These are phyloP conservation scores for Pythium aquatile DNA, from an alignment of 352 stramenopile genomes.

Conservation along the genomic window DNA sequence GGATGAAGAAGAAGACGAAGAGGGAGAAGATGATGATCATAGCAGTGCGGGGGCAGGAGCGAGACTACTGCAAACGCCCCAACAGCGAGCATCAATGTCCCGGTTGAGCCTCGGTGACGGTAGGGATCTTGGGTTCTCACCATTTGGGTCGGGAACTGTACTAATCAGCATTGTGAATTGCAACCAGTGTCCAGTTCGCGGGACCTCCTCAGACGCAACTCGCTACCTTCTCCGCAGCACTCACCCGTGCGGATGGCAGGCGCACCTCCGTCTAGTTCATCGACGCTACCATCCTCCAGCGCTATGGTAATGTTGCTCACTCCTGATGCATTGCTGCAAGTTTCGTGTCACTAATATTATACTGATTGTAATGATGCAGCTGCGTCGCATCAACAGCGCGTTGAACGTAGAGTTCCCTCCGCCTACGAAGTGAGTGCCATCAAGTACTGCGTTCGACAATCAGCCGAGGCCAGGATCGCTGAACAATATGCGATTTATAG, in stretches of 20 bases:
- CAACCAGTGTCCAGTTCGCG: conserved; percentile 25
- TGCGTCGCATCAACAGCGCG: conserved; percentile 63
- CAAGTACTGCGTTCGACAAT: too few species aligned
- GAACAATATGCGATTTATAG: background rate
- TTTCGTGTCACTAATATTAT: background rate
- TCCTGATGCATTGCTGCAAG: too few species aligned
- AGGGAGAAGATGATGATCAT: conserved; percentile 17
- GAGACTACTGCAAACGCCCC: conserved; percentile 18
- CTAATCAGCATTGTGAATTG: background rate
- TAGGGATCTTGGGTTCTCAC: conserved; percentile 1
- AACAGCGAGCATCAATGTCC: conserved; percentile 19
- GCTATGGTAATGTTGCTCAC: conserved; percentile 42
- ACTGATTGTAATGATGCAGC: conserved; percentile 22
- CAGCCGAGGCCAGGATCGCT: too few species aligned
- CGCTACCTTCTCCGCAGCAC: conserved; percentile 38
- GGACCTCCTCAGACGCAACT: conserved; percentile 45
- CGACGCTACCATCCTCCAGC: conserved; percentile 47
- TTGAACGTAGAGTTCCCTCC: conserved; percentile 38
- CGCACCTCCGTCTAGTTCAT: background rate
- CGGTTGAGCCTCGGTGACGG: conserved; percentile 24
- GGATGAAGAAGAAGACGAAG: conserved; percentile 35
- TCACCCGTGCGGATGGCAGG: conserved; percentile 10
- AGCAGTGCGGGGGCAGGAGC: background rate
- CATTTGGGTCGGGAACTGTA: background rate
- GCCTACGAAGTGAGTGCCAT: conserved; percentile 4